phyloP scores from a whole-genome alignment of 768 basidiomycete genomes.

The Boletellus emodensis region DNA sequence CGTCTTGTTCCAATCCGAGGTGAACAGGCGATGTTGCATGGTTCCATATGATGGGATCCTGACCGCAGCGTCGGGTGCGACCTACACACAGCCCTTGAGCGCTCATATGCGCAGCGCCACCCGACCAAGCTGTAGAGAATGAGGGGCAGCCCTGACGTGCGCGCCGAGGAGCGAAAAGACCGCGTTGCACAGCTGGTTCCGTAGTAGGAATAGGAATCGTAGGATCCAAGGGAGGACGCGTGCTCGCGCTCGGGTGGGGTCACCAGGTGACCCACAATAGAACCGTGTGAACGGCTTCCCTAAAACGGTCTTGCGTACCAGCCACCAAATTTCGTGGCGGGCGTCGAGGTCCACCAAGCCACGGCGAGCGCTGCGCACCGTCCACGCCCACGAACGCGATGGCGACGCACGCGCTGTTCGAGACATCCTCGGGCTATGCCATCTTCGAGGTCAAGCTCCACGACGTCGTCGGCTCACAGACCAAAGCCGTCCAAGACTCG shows the following conservation, averaged over 20 bases:
- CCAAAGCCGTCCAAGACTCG: constrained; percentile 58
- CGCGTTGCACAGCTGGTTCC: not conserved
- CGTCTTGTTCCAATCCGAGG: not conserved
- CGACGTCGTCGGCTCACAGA: constrained; percentile 83
- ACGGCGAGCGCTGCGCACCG: constrained; percentile 29
- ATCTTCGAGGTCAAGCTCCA: constrained; percentile 83
- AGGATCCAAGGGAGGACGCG: too few species aligned
- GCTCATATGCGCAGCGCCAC: constrained; percentile 2
- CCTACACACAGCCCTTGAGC: constrained; percentile 1
- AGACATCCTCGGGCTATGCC: constrained; percentile 91
- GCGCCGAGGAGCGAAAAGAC: too few species aligned
- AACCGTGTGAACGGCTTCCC: constrained; percentile 6
- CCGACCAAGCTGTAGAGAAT: too few species aligned
- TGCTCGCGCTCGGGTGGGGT: too few species aligned
- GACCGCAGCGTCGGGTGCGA: not conserved
- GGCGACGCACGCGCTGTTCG: constrained; percentile 88
- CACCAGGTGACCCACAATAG: not conserved
- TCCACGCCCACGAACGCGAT: constrained; percentile 32
- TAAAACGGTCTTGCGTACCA: not conserved
- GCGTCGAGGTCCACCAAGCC: constrained; percentile 16
- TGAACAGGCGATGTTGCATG: not conserved
- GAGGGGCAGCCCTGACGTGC: not conserved
- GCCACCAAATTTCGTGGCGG: constrained; percentile 23
- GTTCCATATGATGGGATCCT: constrained; percentile 1
- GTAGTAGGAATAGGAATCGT: too few species aligned